Evolutionary conservation across 2,329 filamentous ascomycete genomes (phyloP).

Genomic region (Tolypocladium album): DNA sequence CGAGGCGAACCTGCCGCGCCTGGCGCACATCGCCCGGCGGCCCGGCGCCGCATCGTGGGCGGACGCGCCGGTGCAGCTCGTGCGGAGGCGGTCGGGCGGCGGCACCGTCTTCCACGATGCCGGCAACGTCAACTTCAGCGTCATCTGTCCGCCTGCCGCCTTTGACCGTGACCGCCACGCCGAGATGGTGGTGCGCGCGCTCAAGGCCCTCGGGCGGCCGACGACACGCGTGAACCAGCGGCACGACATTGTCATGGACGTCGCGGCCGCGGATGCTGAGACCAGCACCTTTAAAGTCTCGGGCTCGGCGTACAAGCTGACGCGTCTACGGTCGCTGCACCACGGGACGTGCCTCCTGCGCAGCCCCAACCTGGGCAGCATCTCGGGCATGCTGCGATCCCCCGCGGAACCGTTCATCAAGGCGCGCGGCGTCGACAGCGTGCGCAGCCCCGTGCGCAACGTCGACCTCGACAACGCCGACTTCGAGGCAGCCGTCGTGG

Average conservation of each 20-base stretch:
- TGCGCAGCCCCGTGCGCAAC: constrained; percentile 76
- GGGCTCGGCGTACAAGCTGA: constrained; percentile 92
- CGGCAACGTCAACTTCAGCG: constrained; percentile 91
- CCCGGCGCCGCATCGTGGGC: constrained; percentile 13
- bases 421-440: constrained; percentile 82
- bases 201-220: constrained; percentile 47
- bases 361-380: constrained; percentile 60
- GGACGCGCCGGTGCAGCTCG: constrained; percentile 40
- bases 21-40: constrained; percentile 25
- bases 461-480: constrained; percentile 42
- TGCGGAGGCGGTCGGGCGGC: constrained; percentile 78
- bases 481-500: constrained; percentile 46
- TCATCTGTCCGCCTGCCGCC: constrained; percentile 65
- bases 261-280: constrained; percentile 8
- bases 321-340: constrained; percentile 68
- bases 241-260: constrained; percentile 80
- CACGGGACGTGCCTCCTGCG: constrained; percentile 83
- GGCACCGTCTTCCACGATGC: constrained; percentile 90
- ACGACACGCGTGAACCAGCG: constrained; percentile 71
- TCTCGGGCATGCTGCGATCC: constrained; percentile 64
- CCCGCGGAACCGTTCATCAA: constrained; percentile 67
- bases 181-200: constrained; percentile 82
- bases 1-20: constrained; percentile 64
- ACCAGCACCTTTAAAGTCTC: constrained; percentile 62
- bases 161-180: constrained; percentile 86